phyloP scores from a whole-genome alignment of 306 rosid species.

The Castanea mollissima region DNA sequence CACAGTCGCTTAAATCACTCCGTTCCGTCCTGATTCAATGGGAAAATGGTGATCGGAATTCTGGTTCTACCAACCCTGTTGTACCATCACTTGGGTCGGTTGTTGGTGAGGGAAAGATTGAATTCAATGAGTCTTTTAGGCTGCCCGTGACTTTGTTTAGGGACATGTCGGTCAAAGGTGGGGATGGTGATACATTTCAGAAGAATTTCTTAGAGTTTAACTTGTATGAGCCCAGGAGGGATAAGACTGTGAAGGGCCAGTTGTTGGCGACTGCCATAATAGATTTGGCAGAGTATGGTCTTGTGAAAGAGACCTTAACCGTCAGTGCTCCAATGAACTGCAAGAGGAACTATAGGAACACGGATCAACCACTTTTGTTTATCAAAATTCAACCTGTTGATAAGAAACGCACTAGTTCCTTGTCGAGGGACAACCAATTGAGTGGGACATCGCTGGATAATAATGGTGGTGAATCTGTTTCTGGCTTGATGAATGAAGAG shows the following conservation, averaged over 20 bases:
- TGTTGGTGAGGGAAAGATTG: constrained; percentile 78
- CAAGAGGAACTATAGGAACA: constrained; percentile 78
- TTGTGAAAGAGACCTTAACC: constrained; percentile 55
- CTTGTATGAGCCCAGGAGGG: constrained; percentile 85
- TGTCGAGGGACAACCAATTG: constrained; percentile 44
- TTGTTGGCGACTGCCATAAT: constrained; percentile 70
- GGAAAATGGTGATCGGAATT: constrained; percentile 82
- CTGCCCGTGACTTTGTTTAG: constrained; percentile 63
- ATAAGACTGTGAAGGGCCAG: constrained; percentile 78
- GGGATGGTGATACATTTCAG: constrained; percentile 60
- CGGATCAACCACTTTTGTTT: constrained; percentile 65
- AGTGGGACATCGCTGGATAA: constrained; percentile 48
- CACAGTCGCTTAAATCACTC: constrained; percentile 68
- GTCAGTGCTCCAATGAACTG: constrained; percentile 63
- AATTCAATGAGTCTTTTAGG: constrained; percentile 74
- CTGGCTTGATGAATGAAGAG: constrained; percentile 64
- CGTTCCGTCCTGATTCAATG: constrained; percentile 85
- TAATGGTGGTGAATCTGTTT: constrained; percentile 57
- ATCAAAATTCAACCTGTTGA: constrained; percentile 65
- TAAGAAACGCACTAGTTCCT: constrained; percentile 44
- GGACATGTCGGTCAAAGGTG: constrained; percentile 66
- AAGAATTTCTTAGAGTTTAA: constrained; percentile 80
- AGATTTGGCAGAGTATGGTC: constrained; percentile 85
- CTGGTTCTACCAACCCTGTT: constrained; percentile 76
- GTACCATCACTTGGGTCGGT: constrained; percentile 61